Evolutionary conservation across 257 asterid species (phyloP), one percentile per base, ranked within the genome.

Genomic region (Prunella vulgaris): DNA sequence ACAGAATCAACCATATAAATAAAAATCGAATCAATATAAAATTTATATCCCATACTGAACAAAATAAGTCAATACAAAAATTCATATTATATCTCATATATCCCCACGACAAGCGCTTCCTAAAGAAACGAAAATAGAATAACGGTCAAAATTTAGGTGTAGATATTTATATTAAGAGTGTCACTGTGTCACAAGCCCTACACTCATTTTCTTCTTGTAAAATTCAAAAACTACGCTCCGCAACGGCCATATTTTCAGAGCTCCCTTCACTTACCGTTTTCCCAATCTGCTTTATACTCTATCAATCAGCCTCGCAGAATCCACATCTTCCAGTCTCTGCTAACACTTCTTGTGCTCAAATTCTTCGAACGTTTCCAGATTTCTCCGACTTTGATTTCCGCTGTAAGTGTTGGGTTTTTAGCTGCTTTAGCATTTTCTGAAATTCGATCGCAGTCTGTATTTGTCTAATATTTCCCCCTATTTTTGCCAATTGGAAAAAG

Each of bases 171-270:
- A 10, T 60, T 60, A 68, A 79, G n/a, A n/a, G n/a, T n/a, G n/a
- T n/a, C 79, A 67, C 80, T 84, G 83, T 84, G 83, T 81, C 78
- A 66, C 7, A 51, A 15, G 30, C n/a, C 20, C 33, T 25, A 15
- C 30, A 13, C 61, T 20, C 63, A 67, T 32, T 27, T 18, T 21
- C 30, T 15, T 15, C 75, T 74, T 59, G 59, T 54, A 66, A 44
- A 78, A 77, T 77, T 84, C 87, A 81, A 83, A 82, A 68, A 27
- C 70, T 8, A 66, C 83, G 71, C 71, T 62, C 77, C 74, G 74
- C 77, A 84, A 86, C 89, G 84, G 86, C 82, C 84, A 74, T 74
- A 69, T 71, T 73, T 60, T 61, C 37, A 54, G 60, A 59, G 66
- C 80, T 40, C n/a, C 54, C 74, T 35, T 40, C 9, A 46, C 73